A percentile compares a stretch with the other conserved stretches of the same genome.
Evolutionary conservation across 2,329 filamentous ascomycete genomes (phyloP).

Genomic region (Diatrype stigma): DNA sequence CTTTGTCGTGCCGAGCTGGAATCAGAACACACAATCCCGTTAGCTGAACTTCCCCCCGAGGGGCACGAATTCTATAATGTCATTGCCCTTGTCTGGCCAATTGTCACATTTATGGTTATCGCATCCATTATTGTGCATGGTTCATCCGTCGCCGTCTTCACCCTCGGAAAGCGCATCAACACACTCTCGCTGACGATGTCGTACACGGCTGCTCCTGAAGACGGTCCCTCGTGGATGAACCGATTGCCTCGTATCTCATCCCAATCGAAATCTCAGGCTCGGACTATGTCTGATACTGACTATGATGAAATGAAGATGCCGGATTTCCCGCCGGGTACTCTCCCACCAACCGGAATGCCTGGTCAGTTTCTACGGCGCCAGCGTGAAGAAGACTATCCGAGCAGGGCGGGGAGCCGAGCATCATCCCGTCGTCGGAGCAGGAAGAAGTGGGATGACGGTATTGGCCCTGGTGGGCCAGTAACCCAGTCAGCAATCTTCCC

Average conservation of each 20-base stretch:
- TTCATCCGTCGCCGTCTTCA: constrained; percentile 97
- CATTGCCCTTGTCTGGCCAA: constrained; percentile 88
- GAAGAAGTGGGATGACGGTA: constrained; percentile 66
- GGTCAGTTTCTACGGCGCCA: constrained; percentile 78
- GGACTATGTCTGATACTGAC: constrained; percentile 78
- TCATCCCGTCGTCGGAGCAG: constrained; percentile 61
- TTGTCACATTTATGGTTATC: constrained; percentile 90
- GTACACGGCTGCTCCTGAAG: constrained; percentile 85
- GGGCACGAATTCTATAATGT: constrained; percentile 60
- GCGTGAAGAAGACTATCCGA: constrained; percentile 66
- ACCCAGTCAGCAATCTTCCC: constrained; percentile 87
- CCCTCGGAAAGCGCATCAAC: constrained; percentile 96
- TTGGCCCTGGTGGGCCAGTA: constrained; percentile 80
- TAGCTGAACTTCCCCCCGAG: constrained; percentile 55
- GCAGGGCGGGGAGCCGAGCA: constrained; percentile 50
- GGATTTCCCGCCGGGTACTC: constrained; percentile 61
- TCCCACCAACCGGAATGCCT: constrained; percentile 68
- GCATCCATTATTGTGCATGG: constrained; percentile 93
- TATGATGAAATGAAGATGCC: constrained; percentile 58
- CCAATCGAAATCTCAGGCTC: constrained; percentile 74
- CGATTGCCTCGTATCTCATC: constrained; percentile 70
- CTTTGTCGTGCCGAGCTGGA: constrained; percentile 90
- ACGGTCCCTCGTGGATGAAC: constrained; percentile 93
- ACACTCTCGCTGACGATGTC: constrained; percentile 93
- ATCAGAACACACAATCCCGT: constrained; percentile 68